Evolutionary conservation across 164 flowering plant genomes (phyloP).

Genomic region (Vitis amurensis): DNA sequence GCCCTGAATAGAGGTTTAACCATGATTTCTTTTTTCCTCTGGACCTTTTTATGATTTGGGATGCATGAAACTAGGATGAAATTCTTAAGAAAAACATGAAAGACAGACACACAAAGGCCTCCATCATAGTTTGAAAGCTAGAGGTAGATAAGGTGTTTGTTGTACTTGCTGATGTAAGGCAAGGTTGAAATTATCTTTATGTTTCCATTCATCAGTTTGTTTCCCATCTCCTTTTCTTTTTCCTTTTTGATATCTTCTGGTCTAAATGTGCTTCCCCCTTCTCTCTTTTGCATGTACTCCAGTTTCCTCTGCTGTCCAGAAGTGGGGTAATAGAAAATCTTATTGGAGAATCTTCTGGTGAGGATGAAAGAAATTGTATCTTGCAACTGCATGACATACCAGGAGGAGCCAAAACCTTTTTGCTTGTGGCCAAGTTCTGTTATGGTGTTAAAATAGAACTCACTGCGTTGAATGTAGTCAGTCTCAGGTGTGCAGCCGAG

Average conservation of each 20-base stretch:
- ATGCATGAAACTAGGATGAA: too few relatives aligned
- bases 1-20: too few relatives aligned
- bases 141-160: too few relatives aligned
- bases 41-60: too few relatives aligned
- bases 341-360: slow-evolving; percentile 35
- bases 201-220: neutral
- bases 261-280: neutral
- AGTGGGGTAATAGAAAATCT: slow-evolving; percentile 56
- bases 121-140: too few relatives aligned
- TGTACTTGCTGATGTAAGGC: too few relatives aligned
- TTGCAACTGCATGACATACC: slow-evolving; percentile 69
- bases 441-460: slow-evolving; percentile 70
- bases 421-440: slow-evolving; percentile 71
- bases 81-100: too few relatives aligned
- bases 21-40: too few relatives aligned
- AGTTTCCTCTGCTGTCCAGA: slow-evolving; percentile 79
- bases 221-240: neutral
- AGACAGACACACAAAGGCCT: too few relatives aligned
- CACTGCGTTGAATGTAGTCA: slow-evolving; percentile 57
- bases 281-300: slow-evolving; percentile 7
- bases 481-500: slow-evolving; percentile 72
- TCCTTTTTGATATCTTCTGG: neutral
- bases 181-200: too few relatives aligned
- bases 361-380: slow-evolving; percentile 33
- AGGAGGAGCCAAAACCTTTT: slow-evolving; percentile 70